Base-by-base conservation (phyloP, 2,329 filamentous ascomycete species). In the Pseudogymnoascus sp. region DNA sequence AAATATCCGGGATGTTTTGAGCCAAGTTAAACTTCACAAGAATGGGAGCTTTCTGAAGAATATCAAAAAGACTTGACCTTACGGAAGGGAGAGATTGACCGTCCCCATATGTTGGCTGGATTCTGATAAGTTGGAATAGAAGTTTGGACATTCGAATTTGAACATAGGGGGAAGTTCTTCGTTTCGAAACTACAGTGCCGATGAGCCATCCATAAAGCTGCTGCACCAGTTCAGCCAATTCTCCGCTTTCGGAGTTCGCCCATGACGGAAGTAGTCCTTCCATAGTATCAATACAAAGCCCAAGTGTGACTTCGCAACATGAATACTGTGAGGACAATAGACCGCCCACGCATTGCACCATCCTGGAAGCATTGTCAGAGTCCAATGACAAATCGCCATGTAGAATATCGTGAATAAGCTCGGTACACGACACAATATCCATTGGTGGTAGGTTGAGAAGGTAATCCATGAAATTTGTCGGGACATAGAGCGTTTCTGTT, bases 171-270 rank as follows among this genome's bases (percentile, higher is more conserved):
- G 93, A 95, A 58, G 91, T 81, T 38, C 89, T 81, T 49, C 86
- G 86, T 49, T 83, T 87, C 5, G 83, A 80, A 26, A 96, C 75
- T 31, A 86, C 83, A 16, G 80, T 80, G 61, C 84, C 83, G 55
- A 92, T 81, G 66, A 94, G 88, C 77, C 91, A 91, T 49, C 83
- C 77, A 73, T 97, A 97, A 19, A 97, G 77, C 64, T 95, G 88
- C 19, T 85, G 82, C 3, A 88, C 90, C 41, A 83, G 80, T 2
- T 83, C 81, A n/a, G 81, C 81, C 2, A 96, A 77, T 0, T 84
- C 78, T 35, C 82, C 80, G 21, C 79, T 77, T 11, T 49, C 64
- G 26, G 66, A 63, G 11, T 61, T 63, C 8, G 52, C 33, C 71
- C 71, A 73, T 10, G 68, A 58, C 8, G 66, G 63, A 8, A 67